Base-by-base conservation (phyloP, 2,329 filamentous ascomycete genomes). In the Sclerotinia subarctica region DNA sequence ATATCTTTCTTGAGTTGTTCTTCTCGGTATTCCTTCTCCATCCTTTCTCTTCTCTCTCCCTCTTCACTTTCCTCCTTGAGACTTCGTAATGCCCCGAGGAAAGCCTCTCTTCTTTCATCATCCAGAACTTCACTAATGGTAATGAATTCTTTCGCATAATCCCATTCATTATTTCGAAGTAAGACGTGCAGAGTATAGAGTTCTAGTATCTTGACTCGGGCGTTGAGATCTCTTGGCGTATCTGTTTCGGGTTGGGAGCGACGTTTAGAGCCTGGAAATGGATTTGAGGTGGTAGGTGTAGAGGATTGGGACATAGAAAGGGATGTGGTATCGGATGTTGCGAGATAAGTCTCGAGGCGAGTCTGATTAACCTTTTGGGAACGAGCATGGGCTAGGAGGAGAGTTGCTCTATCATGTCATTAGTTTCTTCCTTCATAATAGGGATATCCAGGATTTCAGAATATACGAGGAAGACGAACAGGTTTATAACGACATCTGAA, bases 111-210 rank as follows among this genome's bases (percentile, higher is more conserved):
- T 56, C 92, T 87, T 80, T 98, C 95, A 64, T 97, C 94, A 77
- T 98, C 94, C 1, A 99, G 84, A 35, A 97, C 88, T 58, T 94
- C 89, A 78, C 89, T 95, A 76, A 93, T 87, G 75, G 85, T 88
- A 76, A 98, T 96, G 78, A 98, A 98, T 74, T 96, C 92, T 69
- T 88, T 87, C 5, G 95, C 93, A 75, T 97, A 97, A 69, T 97
- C 92, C 95, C 95, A 99, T 80, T 98, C 93, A 67, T 92, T 89
- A 74, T 97, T 98, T 65, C 93, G 86, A 6, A 94, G 88, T n/a
- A 99, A 86, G 10, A 98, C 92, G 77, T 99, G 95, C 5, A 99
- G 85, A 1, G 93, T 96, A 78, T 97, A 99, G 11, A 99, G 84
- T 80, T 99, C 95, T 63, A 99, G 86, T 53, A 99, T 91, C 81